Conservation (phyloP, 306 rosid genomes). For the Medicago arabica region DNA sequence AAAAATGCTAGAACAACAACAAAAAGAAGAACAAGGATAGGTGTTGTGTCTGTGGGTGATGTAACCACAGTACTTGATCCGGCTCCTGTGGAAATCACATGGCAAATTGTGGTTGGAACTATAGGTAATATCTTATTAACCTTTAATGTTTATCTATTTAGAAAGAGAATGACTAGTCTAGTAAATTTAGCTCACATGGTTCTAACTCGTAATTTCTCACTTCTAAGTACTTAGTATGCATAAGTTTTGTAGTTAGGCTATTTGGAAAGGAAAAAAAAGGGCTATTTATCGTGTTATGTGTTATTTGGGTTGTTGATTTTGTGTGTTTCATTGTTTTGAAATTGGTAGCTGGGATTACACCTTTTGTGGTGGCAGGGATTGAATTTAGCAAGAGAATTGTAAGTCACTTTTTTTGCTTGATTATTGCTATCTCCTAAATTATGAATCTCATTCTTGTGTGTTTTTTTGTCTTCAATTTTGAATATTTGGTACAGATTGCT, state of each 20-base stretch:
- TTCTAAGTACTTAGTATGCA: too few relatives aligned
- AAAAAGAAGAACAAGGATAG: conserved; percentile 28
- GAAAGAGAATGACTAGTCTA: too few relatives aligned
- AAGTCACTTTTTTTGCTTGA: conserved; percentile 37
- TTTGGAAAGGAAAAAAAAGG: too few relatives aligned
- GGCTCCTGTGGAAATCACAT: conserved; percentile 48
- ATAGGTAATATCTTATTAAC: conserved; percentile 33
- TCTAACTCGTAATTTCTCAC: too few relatives aligned
- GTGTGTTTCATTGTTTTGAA: conserved; percentile 11
- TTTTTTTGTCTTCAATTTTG: neutral
- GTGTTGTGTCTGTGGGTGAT: conserved; percentile 37
- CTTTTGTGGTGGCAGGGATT: conserved; percentile 91
- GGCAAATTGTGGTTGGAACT: conserved; percentile 58
- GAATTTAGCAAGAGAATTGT: conserved; percentile 94
- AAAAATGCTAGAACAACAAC: conserved; percentile 16
- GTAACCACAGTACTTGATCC: conserved; percentile 47
- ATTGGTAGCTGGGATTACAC: conserved; percentile 78
- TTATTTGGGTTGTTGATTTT: conserved; percentile 10
- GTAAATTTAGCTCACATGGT: too few relatives aligned
- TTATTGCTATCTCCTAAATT: neutral
- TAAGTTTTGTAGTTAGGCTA: too few relatives aligned
- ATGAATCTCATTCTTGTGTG: neutral
- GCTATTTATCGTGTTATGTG: neutral
- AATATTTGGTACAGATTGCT: conserved; percentile 57
- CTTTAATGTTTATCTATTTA: neutral